Conservation (phyloP, 2,329 filamentous ascomycete species). For the Aphanoascus verrucosus region DNA sequence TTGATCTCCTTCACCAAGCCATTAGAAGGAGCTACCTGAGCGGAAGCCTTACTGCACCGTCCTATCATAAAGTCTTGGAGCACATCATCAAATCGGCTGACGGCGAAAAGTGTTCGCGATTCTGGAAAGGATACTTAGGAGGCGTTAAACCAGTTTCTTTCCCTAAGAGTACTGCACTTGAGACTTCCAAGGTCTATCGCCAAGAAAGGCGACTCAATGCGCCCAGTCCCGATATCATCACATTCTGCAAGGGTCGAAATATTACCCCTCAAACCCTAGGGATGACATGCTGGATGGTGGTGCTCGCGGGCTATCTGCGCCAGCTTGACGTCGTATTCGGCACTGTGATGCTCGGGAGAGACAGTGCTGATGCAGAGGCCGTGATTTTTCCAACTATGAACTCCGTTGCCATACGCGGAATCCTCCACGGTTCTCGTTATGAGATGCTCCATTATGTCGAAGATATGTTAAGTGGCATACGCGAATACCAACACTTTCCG, state of each 20-base stretch:
- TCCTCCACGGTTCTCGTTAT: conserved; percentile 56
- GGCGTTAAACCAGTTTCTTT: conserved; percentile 38
- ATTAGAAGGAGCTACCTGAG: conserved; percentile 50
- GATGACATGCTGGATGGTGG: conserved; percentile 63
- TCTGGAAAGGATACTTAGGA: conserved; percentile 62
- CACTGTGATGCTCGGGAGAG: conserved; percentile 73
- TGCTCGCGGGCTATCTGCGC: conserved; percentile 52
- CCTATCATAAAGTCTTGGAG: conserved; percentile 46
- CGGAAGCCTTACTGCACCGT: conserved; percentile 33
- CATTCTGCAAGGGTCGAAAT: conserved; percentile 54
- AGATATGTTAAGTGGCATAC: conserved; percentile 53
- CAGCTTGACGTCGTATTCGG: conserved; percentile 72
- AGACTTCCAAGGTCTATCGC: conserved; percentile 19
- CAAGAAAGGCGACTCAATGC: conserved; percentile 24
- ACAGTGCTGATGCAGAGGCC: conserved; percentile 55
- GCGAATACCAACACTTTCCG: conserved; percentile 66
- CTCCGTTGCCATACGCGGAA: conserved; percentile 62
- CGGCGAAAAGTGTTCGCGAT: conserved; percentile 41
- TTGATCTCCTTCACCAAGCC: conserved; percentile 62
- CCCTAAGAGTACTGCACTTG: conserved; percentile 21
- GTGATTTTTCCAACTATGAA: conserved; percentile 88
- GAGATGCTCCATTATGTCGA: conserved; percentile 66
- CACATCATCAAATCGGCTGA: conserved; percentile 42
- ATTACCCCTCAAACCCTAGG: conserved; percentile 68
- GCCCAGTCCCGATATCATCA: conserved; percentile 34